Evolutionary conservation across 2,329 filamentous ascomycete species (phyloP).

Genomic region (Ciborinia camelliae): DNA sequence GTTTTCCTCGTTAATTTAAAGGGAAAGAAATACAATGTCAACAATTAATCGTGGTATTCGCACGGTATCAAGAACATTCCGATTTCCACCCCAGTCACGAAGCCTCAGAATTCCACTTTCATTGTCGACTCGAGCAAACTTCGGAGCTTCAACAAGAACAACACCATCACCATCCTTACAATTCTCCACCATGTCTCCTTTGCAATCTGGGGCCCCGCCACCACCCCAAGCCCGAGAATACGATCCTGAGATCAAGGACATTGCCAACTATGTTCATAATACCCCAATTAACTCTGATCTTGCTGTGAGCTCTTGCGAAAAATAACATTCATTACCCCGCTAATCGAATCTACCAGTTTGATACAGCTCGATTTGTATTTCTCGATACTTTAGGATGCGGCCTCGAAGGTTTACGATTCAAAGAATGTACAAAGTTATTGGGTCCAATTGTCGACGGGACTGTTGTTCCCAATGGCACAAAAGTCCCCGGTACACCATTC

Average conservation of each 20-base stretch:
- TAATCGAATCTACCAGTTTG: slow-evolving; percentile 57
- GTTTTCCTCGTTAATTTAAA: background rate
- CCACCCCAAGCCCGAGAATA: slow-evolving; percentile 59
- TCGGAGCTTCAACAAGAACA: slow-evolving; percentile 26
- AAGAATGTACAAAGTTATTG: slow-evolving; percentile 91
- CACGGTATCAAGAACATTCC: slow-evolving; percentile 34
- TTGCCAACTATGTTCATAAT: slow-evolving; percentile 91
- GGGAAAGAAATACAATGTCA: slow-evolving; percentile 32
- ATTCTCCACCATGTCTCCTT: slow-evolving; percentile 40
- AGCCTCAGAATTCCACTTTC: slow-evolving; percentile 32
- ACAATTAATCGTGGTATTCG: slow-evolving; percentile 36
- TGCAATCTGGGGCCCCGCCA: slow-evolving; percentile 45
- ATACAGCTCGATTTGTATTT: slow-evolving; percentile 95
- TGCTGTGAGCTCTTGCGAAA: slow-evolving; percentile 61
- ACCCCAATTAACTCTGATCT: slow-evolving; percentile 87
- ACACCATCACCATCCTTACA: slow-evolving; percentile 27
- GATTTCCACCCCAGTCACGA: slow-evolving; percentile 33
- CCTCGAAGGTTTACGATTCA: slow-evolving; percentile 90
- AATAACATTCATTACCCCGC: slow-evolving; percentile 20
- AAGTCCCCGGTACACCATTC: slow-evolving; percentile 87
- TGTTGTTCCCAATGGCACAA: slow-evolving; percentile 84
- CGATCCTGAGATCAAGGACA: slow-evolving; percentile 91
- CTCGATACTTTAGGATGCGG: slow-evolving; percentile 96
- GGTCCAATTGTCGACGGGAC: slow-evolving; percentile 90
- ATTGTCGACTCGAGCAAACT: slow-evolving; percentile 26